Evolutionary conservation across 257 asterid genomes (phyloP).

Genomic region (Capsicum rhomboideum): DNA sequence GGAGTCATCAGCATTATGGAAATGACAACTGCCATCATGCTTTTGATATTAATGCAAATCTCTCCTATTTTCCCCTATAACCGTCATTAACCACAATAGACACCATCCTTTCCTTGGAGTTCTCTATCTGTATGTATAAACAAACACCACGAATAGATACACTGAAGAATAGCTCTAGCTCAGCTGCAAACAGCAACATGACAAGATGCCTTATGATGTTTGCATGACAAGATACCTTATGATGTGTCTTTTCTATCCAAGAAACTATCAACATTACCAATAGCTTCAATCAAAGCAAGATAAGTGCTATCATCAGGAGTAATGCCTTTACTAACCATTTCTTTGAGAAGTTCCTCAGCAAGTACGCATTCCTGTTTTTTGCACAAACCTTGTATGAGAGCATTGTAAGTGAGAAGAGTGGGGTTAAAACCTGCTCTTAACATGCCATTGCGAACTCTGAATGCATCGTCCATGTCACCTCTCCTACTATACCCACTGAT

Average conservation of each 20-base stretch:
- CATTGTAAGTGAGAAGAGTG: conserved; percentile 36
- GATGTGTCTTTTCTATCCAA: conserved; percentile 7
- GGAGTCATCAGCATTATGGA: neutral
- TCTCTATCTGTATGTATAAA: neutral
- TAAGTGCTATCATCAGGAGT: conserved; percentile 47
- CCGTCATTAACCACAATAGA: neutral
- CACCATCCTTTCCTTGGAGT: neutral
- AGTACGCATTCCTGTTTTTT: conserved; percentile 23
- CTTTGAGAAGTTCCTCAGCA: conserved; percentile 48
- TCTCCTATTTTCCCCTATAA: neutral
- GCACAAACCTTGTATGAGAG: conserved; percentile 45
- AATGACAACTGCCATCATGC: neutral
- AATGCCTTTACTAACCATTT: conserved; percentile 51
- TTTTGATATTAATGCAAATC: neutral
- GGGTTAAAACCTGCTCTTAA: conserved; percentile 30
- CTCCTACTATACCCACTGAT: conserved; percentile 41
- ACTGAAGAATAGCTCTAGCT: neutral
- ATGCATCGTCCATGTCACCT: conserved; percentile 37
- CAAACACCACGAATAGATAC: neutral
- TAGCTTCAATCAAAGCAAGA: conserved; percentile 38
- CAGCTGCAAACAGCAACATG: neutral
- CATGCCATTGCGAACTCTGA: conserved; percentile 37
- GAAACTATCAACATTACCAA: conserved; percentile 14
- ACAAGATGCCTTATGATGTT: conserved; percentile 7
- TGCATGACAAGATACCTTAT: conserved; percentile 1